Base-by-base conservation (phyloP, 2,329 filamentous ascomycete genomes). In the Bipolaris victoriae region DNA sequence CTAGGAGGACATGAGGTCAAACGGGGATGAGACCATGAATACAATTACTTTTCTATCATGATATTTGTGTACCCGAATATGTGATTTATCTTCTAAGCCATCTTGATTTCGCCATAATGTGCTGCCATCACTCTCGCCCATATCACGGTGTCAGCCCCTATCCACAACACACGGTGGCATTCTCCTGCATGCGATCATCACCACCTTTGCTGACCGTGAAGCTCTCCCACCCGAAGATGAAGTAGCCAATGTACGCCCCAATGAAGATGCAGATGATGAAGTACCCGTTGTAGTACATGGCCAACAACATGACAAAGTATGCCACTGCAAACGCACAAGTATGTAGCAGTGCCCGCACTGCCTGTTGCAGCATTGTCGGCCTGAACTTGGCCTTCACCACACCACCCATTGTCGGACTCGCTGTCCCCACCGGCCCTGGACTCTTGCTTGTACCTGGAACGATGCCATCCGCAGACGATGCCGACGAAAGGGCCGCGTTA, bases 291-390 rank as follows among this genome's bases (percentile, higher is more conserved):
- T 83, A 88, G 65, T 87, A 88, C 85, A 88, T 88, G 3, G 84
- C 85, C 22, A 88, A 70, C 78, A 90, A 76, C 90, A 95, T 94
- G 67, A 94, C 76, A 67, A 94, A 88, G 73, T 94, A 96, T 1
- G 89, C 90, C 1, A 92, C 84, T 0, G 86, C 86, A 69, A 95
- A 93, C 68, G 91, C 89, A 2, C 86, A 53, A 80, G 88, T 87
- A 67, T 94, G 89, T n/a, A 95, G 72, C 5, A 88, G 64, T 0
- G 90, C 88, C 6, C 90, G 83, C 3, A 91, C 71, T 0, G 82
- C 78, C 69, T 94, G 90, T 73, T 95, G 88, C n/a, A 83, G 63
- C 1, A 90, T 20, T 22, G 78, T 89, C 0, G 90, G 89, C 11
- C 68, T 85, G 64, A 80, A 77, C 15, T 49, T 64, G 26, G 50